Base-by-base conservation (phyloP, 2,329 filamentous ascomycete species). In the Talaromyces islandicus region DNA sequence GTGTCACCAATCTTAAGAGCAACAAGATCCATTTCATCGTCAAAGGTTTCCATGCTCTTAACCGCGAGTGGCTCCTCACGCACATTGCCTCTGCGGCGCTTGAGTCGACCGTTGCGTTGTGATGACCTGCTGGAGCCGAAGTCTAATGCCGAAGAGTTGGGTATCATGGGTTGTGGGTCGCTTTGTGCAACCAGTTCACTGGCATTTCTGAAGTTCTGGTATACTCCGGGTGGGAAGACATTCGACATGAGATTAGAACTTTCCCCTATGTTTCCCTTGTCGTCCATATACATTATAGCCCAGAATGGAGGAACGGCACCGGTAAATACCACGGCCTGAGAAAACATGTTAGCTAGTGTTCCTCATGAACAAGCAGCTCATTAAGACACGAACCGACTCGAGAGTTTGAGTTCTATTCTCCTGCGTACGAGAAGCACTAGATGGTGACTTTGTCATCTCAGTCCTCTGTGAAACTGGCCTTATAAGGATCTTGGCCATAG, bases 1-100 rank as follows among this genome's bases (percentile, higher is more conserved):
- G 65, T 65, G 38, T 79, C 74, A 30, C 77, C 77, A 27, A 79
- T 71, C 35, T 71, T 68, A 24, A 75, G 64, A 19, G 69, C 63
- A 11, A 71, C 63, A 63, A 69, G 72, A 58, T 71, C 67, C 5
- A 64, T 32, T 38, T 66, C 63, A 25, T 73, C 69, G 24, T 25
- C 70, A 19, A 50, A 32, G 7, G 46, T 14, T 32, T 57, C 57
- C n/a, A 54, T 52, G 29, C 27, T 30, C 2, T 59, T 30, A 21
- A 57, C 51, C 46, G 30, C n/a, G 14, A 58, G 56, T 17, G 29
- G 11, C 24, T 61, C 59, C 21, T 53, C 54, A 19, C 51, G 56
- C 24, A 52, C n/a, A 30, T 35, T 55, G 43, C 59, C 57, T 52
- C 50, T 59, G n/a, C 59, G 59, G 29, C 61, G 46, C 38, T 63